Evolutionary conservation across 2,329 filamentous ascomycete genomes (phyloP).

Genomic region (Colletotrichum sp.): DNA sequence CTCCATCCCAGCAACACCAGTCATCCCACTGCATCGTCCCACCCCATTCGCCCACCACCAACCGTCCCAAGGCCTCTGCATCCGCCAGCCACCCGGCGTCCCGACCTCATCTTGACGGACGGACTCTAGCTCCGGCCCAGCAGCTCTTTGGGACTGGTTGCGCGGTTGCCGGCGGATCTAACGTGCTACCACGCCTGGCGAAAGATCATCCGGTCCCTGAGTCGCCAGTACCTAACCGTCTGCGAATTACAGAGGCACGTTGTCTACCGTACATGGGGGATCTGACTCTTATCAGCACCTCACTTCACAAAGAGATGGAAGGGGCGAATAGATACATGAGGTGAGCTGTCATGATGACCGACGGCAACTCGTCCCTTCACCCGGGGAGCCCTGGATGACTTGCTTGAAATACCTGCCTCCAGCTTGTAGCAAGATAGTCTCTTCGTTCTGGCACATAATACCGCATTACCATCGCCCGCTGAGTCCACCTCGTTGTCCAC

Average conservation of each 20-base stretch:
- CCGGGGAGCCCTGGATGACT: not conserved
- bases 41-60: not conserved
- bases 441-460: not conserved
- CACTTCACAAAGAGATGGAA: not conserved
- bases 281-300: not conserved
- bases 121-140: not conserved
- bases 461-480: not conserved
- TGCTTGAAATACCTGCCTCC: not conserved
- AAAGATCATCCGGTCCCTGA: not conserved
- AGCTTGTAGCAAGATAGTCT: not conserved
- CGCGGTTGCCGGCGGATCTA: not conserved
- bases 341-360: not conserved
- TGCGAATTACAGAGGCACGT: not conserved
- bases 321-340: not conserved
- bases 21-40: not conserved
- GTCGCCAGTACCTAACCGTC: not conserved
- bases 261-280: not conserved
- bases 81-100: not conserved
- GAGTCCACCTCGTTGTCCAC: not conserved
- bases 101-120: conserved; percentile 1
- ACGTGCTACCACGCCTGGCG: not conserved
- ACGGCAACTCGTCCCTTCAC: not conserved
- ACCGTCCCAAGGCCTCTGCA: not conserved
- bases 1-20: not conserved
- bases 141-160: not conserved